Conservation (phyloP, 179 eudicot genomes). For the Spergularia azorica region DNA sequence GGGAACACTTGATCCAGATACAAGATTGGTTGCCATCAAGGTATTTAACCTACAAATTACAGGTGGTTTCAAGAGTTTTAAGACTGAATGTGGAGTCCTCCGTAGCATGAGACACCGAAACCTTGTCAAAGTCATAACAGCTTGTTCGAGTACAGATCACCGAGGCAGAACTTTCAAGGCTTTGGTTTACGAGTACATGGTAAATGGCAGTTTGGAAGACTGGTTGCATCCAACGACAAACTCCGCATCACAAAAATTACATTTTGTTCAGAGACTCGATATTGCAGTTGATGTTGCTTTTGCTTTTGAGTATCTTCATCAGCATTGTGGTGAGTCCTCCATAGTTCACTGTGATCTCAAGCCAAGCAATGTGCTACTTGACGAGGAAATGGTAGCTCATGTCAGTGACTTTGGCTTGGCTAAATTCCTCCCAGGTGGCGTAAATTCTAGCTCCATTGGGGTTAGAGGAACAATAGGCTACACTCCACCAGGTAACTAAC, state of each 20-base stretch:
- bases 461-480: conserved; percentile 41
- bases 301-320: conserved; percentile 37
- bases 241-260: neutral
- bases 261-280: conserved; percentile 26
- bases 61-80: conserved; percentile 33
- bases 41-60: conserved; percentile 19
- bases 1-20: conserved; percentile 24
- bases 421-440: conserved; percentile 18
- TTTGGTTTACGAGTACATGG: conserved; percentile 36
- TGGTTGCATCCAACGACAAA: conserved; percentile 29
- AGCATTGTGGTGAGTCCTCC: conserved; percentile 14
- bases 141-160: conserved; percentile 34
- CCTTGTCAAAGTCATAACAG: conserved; percentile 37
- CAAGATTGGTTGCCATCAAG: conserved; percentile 29
- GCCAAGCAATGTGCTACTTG: conserved; percentile 39
- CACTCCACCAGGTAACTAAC: conserved; percentile 35
- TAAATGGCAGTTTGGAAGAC: conserved; percentile 34
- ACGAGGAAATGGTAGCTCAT: conserved; percentile 38
- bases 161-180: conserved; percentile 42
- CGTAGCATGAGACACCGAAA: conserved; percentile 34
- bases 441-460: conserved; percentile 26
- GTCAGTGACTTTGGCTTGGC: conserved; percentile 40
- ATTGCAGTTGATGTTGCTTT: conserved; percentile 33
- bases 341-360: conserved; percentile 40
- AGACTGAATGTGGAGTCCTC: conserved; percentile 34